Evolutionary conservation across 208 protist species (phyloP), one percentile per base, ranked within the genome.

Genomic region (Wallacemonas sp.): DNA sequence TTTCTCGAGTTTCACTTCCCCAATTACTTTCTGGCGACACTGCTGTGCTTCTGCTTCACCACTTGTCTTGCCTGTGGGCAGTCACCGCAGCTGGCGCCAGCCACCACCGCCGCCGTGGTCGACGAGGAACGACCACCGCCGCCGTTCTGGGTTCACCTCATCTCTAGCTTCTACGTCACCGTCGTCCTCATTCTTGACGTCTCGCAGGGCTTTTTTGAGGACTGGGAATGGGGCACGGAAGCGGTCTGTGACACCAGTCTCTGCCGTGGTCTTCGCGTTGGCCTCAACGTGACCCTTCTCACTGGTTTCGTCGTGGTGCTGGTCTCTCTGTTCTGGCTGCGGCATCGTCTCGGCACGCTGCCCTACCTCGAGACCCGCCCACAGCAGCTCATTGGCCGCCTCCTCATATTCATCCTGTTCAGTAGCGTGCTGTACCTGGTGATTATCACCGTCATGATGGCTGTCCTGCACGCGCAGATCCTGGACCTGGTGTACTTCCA

Each of bases 361-460:
- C 76, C 86, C 0, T 95, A 95, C 65, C 80, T 95, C 8, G 79
- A 79, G 52, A 90, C 80, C 0, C 83, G 89, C 3, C 86, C 83
- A 1, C 83, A 88, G 71, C 89, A 95, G 65, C 80, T 95, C 14
- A 78, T 87, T 21, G 85, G 87, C 47, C 84, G 85, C 41, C 72
- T 92, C 9, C 85, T 95, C 63, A 91, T 93, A 49, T 95, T 95
- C 63, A 63, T 93, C 33, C 91, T 92, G 47, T 72, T 72, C 62
- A 84, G 79, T 2, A 72, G 77, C 11, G 58, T 83, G 1, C 24
- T 87, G 1, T 95, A 95, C 75, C 72, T 85, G 29, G 55, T 92
- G 1, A 46, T 78, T 2, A 80, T 84, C 47, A 73, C 78, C 2
- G 52, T 79, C 32, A 65, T 92, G 17, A 72, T 87, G 21, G 54